Percentiles rank a stretch among this genome's conserved stretches.
phyloP scores from a whole-genome alignment of 2,329 filamentous ascomycete genomes.

The Fusarium drepaniforme region DNA sequence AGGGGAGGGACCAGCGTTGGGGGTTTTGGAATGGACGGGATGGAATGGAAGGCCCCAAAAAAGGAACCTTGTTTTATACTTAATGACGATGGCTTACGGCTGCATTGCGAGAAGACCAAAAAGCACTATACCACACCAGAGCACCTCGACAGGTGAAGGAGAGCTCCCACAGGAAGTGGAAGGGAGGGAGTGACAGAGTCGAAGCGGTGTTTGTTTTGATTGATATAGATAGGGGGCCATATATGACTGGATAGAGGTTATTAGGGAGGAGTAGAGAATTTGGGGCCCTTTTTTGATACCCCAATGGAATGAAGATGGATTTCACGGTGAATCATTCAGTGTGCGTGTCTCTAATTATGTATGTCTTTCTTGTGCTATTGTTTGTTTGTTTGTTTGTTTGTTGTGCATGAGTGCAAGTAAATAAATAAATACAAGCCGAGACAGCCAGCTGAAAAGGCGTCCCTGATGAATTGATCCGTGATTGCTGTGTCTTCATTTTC shows the following conservation, averaged over 20 bases:
- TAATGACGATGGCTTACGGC: conserved; percentile 48
- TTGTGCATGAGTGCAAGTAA: background rate
- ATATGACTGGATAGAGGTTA: conserved; percentile 42
- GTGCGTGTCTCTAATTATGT: conserved; percentile 4
- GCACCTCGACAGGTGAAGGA: conserved; percentile 15
- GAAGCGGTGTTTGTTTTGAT: conserved; percentile 35
- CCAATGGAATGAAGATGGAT: conserved; percentile 41
- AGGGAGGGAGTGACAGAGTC: conserved; percentile 23
- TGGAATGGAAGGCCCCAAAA: conserved; percentile 39
- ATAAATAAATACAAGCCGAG: conserved; percentile 11
- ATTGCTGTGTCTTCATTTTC: background rate
- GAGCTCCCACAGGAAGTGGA: conserved; percentile 12
- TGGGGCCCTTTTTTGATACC: conserved; percentile 39
- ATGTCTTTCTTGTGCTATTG: background rate
- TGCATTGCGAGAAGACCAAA: conserved; percentile 44
- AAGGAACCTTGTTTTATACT: conserved; percentile 43
- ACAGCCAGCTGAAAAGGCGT: conserved; percentile 4
- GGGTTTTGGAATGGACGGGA: conserved; percentile 37
- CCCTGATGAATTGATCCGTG: background rate
- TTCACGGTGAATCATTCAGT: conserved; percentile 14
- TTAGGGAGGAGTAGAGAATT: conserved; percentile 38
- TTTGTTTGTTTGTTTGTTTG: conserved; percentile 2
- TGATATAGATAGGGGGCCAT: conserved; percentile 39
- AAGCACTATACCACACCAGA: conserved; percentile 34
- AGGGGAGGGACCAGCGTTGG: conserved; percentile 35